Conservation (phyloP, 2,329 filamentous ascomycete species). For the Beauveria sp. region DNA sequence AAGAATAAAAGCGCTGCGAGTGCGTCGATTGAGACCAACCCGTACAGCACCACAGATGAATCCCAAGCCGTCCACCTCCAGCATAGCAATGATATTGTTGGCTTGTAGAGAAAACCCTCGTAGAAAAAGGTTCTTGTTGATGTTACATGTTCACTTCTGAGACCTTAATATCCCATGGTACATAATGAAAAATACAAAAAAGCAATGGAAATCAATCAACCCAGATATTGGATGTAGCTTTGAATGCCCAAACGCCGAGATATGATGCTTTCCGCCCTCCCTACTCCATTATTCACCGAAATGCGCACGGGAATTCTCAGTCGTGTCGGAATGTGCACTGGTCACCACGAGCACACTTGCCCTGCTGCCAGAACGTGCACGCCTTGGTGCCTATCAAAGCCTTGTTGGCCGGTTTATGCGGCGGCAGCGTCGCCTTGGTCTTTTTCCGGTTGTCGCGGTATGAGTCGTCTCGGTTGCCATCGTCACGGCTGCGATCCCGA, state of each 20-base stretch:
- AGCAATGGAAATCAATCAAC: neutral
- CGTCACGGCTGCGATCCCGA: slow-evolving; percentile 27
- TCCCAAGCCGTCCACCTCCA: neutral
- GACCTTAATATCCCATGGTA: neutral
- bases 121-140: neutral
- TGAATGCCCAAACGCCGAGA: slow-evolving; percentile 4
- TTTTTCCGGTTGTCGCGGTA: slow-evolving; percentile 34
- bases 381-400: slow-evolving; percentile 58
- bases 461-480: slow-evolving; percentile 23
- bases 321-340: slow-evolving; percentile 70
- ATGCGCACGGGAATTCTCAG: slow-evolving; percentile 11
- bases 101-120: neutral
- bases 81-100: neutral
- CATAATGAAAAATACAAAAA: slow-evolving; percentile 6
- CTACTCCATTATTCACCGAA: neutral
- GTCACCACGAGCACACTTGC: slow-evolving; percentile 64
- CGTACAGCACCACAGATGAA: neutral
- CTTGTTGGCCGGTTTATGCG: slow-evolving; percentile 42
- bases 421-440: slow-evolving; percentile 29
- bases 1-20: too few species aligned
- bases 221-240: neutral
- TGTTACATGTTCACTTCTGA: neutral
- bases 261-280: neutral
- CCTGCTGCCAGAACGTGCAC: slow-evolving; percentile 63
- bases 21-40: neutral